Evolutionary conservation across 2,329 filamentous ascomycete genomes (phyloP), one percentile per base, ranked within the genome.

Genomic region (Penicillium sp.): DNA sequence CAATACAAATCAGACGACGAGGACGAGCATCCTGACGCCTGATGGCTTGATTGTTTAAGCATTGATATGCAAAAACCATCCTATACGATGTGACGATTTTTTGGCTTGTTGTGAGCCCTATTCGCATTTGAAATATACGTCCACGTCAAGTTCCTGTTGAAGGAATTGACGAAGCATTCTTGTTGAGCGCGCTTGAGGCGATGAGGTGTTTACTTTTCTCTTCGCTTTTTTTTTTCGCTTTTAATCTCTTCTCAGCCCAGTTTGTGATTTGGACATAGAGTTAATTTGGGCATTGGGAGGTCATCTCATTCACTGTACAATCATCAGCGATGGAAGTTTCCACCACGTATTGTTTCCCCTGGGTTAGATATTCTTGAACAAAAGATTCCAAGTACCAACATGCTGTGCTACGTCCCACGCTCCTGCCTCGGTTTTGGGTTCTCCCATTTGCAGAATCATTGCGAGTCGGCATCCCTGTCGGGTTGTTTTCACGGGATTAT

Each of bases 1-100:
- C 76, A 75, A 35, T 73, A 76, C 54, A 78, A 81, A 51, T 77
- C 76, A 5, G 81, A 82, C 55, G 81, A 82, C 12, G 79, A 82
- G 25, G 80, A 82, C 20, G 80, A 78, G 45, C 51, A 57, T n/a
- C 62, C 38, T 20, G 58, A 42, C 14, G 57, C 45, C 31, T 64
- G 58, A 66, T 52, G 25, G 17, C 14, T 20, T 20, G 20, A n/a
- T 37, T 41, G 8, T 31, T 5, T 15, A 35, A 35, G n/a, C 20
- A 38, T 38, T 45, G 20, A 37, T 10, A 55, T 48, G 39, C 17
- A 43, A 57, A 55, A 43, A 15, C 47, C n/a, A 45, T 38, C 50
- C 38, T 41, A 62, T 41, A 63, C 50, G 63, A 66, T 51, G 50
- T 65, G 47, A 67, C 47, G 59, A 65, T 52, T 62, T 57, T 47